phyloP scores from a whole-genome alignment of 2,329 filamentous ascomycete genomes.

The Acrocalymma vagum region DNA sequence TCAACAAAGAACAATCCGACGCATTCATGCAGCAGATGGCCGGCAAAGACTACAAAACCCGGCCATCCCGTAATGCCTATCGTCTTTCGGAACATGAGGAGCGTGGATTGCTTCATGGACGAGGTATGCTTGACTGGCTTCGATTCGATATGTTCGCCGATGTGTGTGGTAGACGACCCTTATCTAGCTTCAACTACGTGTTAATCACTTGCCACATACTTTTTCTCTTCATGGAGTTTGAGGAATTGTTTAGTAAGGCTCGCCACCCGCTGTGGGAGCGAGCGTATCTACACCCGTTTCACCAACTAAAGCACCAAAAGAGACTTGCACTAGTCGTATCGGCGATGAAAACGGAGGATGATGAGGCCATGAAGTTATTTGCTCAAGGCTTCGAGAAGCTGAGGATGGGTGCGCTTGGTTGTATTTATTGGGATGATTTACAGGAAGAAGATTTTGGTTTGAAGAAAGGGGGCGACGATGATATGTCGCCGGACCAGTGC shows the following conservation, averaged over 20 bases:
- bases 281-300: constrained; percentile 15
- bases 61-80: constrained; percentile 14
- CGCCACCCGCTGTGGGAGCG: constrained; percentile 18
- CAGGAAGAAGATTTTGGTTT: constrained; percentile 12
- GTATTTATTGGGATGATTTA: constrained; percentile 21
- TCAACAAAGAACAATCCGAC: constrained; percentile 2
- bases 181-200: constrained; percentile 22
- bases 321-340: constrained; percentile 12
- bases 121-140: constrained; percentile 14
- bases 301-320: constrained; percentile 14
- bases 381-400: constrained; percentile 15
- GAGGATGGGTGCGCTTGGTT: constrained; percentile 14
- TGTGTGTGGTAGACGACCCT: constrained; percentile 17
- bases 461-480: constrained; percentile 10
- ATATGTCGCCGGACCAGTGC: constrained; percentile 15
- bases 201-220: constrained; percentile 18
- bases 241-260: constrained; percentile 14
- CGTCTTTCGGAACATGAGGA: constrained; percentile 13
- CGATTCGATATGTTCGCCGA: constrained; percentile 22
- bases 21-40: constrained; percentile 2
- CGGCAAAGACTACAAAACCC: constrained; percentile 14
- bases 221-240: constrained; percentile 17
- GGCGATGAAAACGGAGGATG: constrained; percentile 17
- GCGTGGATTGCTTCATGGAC: constrained; percentile 8
- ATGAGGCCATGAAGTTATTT: constrained; percentile 15